Evolutionary conservation across 257 asterid genomes (phyloP), one percentile per base, ranked within the genome.

Genomic region (Solanum pennellii): DNA sequence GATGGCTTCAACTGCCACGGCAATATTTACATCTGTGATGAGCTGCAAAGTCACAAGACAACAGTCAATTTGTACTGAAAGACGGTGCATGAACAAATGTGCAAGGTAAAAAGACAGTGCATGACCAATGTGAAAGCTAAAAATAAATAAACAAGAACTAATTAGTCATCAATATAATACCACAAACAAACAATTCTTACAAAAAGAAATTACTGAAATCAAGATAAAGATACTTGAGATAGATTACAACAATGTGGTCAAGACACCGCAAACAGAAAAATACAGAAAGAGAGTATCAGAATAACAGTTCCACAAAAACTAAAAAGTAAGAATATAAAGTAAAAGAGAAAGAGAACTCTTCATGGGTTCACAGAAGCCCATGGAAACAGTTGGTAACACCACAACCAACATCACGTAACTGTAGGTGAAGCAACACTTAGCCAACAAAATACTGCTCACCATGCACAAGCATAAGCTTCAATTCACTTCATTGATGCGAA

Each of bases 1-100:
- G 86, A 96, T 90, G 39, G 99, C 99, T 92, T 97, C 99, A 86
- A 96, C 98, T 44, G 98, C 99, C 90, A 97, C 99, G 89, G 99
- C 99, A 91, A 97, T 97, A 92, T 97, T 97, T 69, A 96, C 98
- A 89, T 97, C 99, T 75, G 94, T 96, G 88, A 97, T 95, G 90
- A 97, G 99, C 99, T 97, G 98, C 94, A 92, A 91, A 68, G 66
- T 76, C 80, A 89, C 86, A 82, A 84, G 74, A 87, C 59, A 89
- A 69, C 66, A 72, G 71, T 85, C 83, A 85, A 82, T 89, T 86
- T 84, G 80, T 66, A 72, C 33, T 74, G 47, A 83, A 68, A 86
- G 86, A 89, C 73, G 2, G 25, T 71, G 45, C 82, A 86, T 52
- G 23, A 83, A 42, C 62, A 41, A 52, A 83, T 68, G 47, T 23